Base-by-base conservation (phyloP, 2,329 filamentous ascomycete species). In the Exophiala sp. region DNA sequence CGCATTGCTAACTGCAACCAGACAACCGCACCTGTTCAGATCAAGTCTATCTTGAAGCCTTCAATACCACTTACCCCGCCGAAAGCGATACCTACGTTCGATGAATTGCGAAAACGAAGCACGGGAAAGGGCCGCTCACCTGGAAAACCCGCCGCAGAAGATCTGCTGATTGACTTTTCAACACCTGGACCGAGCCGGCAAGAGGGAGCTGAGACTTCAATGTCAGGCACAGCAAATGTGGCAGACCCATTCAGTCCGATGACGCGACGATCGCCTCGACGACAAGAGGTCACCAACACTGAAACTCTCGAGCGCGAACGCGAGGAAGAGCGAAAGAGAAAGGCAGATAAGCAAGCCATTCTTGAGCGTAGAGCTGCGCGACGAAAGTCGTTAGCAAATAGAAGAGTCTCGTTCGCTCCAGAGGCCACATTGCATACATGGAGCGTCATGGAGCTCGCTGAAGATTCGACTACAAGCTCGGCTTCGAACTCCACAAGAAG, bases 341-440 rank as follows among this genome's bases (percentile, higher is more conserved):
- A 83, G 50, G 66, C 81, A 11, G 81, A 86, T 65, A 84, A 82
- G 44, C 68, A 74, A 62, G 82, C 82, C 43, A 78, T 84, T 45
- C 73, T 81, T 54, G 85, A 92, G 63, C 82, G 91, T 51, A 82
- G 91, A 63, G 94, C 95, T 69, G 91, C 90, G 41, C 86, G 94
- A 59, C 83, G 94, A 63, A 97, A 97, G 69, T 96, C 91, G 14
- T 80, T 96, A 53, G 91, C 92, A 44, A 95, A 94, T 69, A 85
- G 94, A 65, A 85, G 94, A 66, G 94, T 99, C 33, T 97, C 92
- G 0, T 99, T 99, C 71, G 94, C 94, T 3, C 94, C 94, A 1
- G 94, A 99, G 72, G 94, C 94, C 10, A 99, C 94, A 3, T 79
- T 99, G 34, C 94, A 99, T 69, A 99, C 94, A 0, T 97, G 95